Base-by-base conservation (phyloP, 1,284 basidiomycete genomes). In the Schizophyllum amplum region DNA sequence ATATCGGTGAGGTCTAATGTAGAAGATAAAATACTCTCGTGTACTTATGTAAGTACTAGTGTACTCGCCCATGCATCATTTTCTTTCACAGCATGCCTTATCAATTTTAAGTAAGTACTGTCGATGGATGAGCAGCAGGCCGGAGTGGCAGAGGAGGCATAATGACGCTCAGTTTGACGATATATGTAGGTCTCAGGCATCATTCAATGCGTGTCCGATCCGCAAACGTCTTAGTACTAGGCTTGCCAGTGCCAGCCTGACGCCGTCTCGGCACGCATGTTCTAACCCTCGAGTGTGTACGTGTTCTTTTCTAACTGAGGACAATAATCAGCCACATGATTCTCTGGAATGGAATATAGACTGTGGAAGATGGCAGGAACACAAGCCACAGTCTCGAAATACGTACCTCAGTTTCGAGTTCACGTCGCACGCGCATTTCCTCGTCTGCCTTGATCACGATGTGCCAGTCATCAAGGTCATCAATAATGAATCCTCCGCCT, bases 401-500 rank as follows among this genome's bases (percentile, higher is more conserved):
- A 71, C 82, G 52, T 63, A 90, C 91, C 81, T 94, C 90, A 13
- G 79, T 67, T 66, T 94, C 91, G 24, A 94, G 74, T 61, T 89
- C 83, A 60, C 75, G 78, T 55, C 84, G 71, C 5, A 94, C 83
- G 47, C 83, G 74, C 62, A 85, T 88, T 65, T 93, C 86, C 56
- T 87, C 82, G 60, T 93, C 91, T 0, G 86, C 83, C 64, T 87
- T 87, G 68, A 94, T 87, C 51, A 94, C 81, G 0, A 94, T 67
- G 69, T 94, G 91, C 55, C 84, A 82, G 60, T 94, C 90, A 66
- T 94, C 92, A 24, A 94, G 69, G 64, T 95, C 92, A 66, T 93
- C 87, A 58, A 94, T 89, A 63, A 94, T 87, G 71, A 94, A 94
- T 54, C 75, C 33, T 9, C 33, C 33, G 17, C 33, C 33, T 42